Conservation (phyloP, 306 rosid species). For the Gastrolobium bilobum region DNA sequence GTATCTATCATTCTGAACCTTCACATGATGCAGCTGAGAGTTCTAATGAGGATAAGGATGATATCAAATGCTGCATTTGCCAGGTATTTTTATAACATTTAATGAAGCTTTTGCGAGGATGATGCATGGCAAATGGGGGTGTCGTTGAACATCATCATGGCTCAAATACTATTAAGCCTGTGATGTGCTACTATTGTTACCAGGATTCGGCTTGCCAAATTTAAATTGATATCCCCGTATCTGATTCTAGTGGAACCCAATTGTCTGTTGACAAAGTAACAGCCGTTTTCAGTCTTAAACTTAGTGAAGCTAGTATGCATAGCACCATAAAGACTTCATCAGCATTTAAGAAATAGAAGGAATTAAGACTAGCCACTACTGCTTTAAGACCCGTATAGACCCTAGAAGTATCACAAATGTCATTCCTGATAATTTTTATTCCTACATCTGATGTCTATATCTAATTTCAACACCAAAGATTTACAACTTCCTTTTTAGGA, state of each 20-base stretch:
- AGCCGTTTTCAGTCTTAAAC: neutral
- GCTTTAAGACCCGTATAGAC: neutral
- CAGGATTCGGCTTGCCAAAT: slow-evolving; percentile 20
- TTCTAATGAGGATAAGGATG: slow-evolving; percentile 53
- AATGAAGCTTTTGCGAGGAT: neutral
- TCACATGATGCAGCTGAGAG: slow-evolving; percentile 48
- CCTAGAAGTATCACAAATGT: neutral
- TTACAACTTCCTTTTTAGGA: no score
- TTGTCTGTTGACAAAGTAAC: neutral
- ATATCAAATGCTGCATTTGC: slow-evolving; percentile 86
- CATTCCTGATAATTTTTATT: neutral
- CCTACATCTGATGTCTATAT: neutral
- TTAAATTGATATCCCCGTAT: neutral
- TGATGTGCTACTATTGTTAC: neutral
- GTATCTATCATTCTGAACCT: slow-evolving; percentile 59
- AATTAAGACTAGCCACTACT: neutral
- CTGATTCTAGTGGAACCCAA: neutral
- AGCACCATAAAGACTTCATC: no score
- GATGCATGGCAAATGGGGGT: neutral
- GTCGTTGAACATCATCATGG: slow-evolving; percentile 7
- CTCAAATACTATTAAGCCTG: slow-evolving; percentile 6
- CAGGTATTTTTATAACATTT: slow-evolving; percentile 63
- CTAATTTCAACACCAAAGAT: neutral
- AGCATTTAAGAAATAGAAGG: neutral
- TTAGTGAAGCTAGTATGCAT: neutral